Base-by-base conservation (phyloP, 1,139 yeast species). In the Yarrowia galli region DNA sequence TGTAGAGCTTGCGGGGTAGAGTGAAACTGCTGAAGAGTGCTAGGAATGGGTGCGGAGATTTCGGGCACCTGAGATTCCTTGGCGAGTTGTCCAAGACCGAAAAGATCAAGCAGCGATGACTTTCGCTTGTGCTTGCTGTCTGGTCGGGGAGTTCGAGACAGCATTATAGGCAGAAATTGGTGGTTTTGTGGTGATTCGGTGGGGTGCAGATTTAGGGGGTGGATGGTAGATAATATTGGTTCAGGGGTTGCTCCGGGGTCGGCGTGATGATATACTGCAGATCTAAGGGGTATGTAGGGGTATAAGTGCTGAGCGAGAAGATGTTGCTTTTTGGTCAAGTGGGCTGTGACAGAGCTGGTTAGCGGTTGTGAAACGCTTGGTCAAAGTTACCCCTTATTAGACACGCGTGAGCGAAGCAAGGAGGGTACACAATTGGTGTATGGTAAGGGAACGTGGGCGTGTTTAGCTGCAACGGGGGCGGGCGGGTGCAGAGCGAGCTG, bases 401-500 rank as follows among this genome's bases (percentile, higher is more conserved):
- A 25, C 46, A 54, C 61, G 61, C 61, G 61, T 54, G 61, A 54
- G 46, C 15, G 61, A 54, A 54, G 61, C 61, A 54, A 54, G 61
- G 61, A 54, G 61, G 18, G 25, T 20, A 32, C 42, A 13, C 28
- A 13, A 43, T 12, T 20, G 48, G 48, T 18, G 45, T 18, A 18
- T 22, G 48, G 5, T 20, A 18, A 51, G 60, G 20, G 43, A 36
- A 5, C 23, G 60, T 53, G 45, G 60, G 60, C 60, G 56, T 32
- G 9, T 18, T 48, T 25, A 32, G 58, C 43, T 35, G 43, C 58
- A 36, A 38, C 32, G 20, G 60, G 20, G 25, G 13, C n/a, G 28
- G 13, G 46, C n/a, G 8, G 28, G 60, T 38, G 60, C 42, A 32
- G 56, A n/a, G 25, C 22, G 22, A 13, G 54, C 54, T 49, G 54